Percentiles rank a stretch among this genome's conserved stretches.
phyloP scores from a whole-genome alignment of 371 early-diverging fungal species.

The Apophysomyces sp. region DNA sequence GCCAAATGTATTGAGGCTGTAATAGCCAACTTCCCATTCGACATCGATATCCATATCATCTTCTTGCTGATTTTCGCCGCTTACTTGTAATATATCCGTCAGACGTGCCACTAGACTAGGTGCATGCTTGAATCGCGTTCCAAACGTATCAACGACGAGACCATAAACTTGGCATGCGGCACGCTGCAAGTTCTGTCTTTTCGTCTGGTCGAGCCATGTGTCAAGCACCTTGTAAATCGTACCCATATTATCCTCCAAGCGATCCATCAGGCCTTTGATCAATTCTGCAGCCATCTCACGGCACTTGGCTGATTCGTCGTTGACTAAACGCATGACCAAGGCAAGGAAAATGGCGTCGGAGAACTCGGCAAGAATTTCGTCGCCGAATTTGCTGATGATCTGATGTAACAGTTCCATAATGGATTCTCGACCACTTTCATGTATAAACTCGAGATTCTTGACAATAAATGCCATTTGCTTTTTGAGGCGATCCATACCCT shows the following conservation, averaged over 20 bases:
- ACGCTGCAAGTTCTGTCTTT: slow-evolving; percentile 61
- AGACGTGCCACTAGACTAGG: slow-evolving; percentile 51
- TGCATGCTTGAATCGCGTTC: slow-evolving; percentile 57
- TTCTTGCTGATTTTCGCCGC: slow-evolving; percentile 39
- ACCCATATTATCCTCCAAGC: slow-evolving; percentile 54
- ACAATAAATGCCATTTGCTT: slow-evolving; percentile 84
- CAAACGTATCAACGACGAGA: slow-evolving; percentile 74
- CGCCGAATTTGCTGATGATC: slow-evolving; percentile 77
- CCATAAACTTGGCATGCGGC: slow-evolving; percentile 87
- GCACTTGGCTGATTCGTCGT: slow-evolving; percentile 90
- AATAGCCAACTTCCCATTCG: slow-evolving; percentile 85
- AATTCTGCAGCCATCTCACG: slow-evolving; percentile 83
- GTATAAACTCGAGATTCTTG: slow-evolving; percentile 85
- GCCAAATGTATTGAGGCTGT: slow-evolving; percentile 73
- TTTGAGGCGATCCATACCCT: slow-evolving; percentile 75
- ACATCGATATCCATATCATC: slow-evolving; percentile 55
- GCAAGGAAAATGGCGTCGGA: slow-evolving; percentile 83
- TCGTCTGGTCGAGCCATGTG: slow-evolving; percentile 69
- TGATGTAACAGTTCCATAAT: slow-evolving; percentile 82
- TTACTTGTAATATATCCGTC: slow-evolving; percentile 35
- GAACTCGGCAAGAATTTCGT: slow-evolving; percentile 70
- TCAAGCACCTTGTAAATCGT: slow-evolving; percentile 63
- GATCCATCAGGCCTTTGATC: slow-evolving; percentile 63
- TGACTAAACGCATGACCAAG: slow-evolving; percentile 79
- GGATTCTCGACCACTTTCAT: slow-evolving; percentile 89